Evolutionary conservation across 2,329 filamentous ascomycete genomes (phyloP).

Genomic region (Aspergillus awamori): DNA sequence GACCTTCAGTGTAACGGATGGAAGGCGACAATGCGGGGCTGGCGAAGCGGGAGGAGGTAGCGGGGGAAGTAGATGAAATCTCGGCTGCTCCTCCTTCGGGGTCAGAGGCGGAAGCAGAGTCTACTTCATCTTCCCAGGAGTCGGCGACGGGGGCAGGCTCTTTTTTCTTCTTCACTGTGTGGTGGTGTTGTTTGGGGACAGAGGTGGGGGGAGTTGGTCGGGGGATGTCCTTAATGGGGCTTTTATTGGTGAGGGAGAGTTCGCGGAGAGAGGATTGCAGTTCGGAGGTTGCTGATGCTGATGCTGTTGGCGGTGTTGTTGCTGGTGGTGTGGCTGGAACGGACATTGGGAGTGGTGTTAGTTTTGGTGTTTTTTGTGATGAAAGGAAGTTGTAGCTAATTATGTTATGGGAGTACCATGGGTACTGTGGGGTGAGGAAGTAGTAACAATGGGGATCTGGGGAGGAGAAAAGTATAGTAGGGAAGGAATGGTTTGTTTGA

Average conservation of each 20-base stretch:
- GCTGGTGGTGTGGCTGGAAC: constrained; percentile 8
- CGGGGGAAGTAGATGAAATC: neutral
- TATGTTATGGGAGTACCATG: neutral
- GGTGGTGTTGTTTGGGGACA: constrained; percentile 6
- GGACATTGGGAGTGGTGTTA: constrained; percentile 23
- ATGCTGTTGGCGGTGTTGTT: neutral
- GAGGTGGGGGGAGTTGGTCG: constrained; percentile 23
- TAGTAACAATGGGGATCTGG: neutral
- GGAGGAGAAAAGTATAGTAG: neutral
- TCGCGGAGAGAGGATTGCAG: constrained; percentile 37
- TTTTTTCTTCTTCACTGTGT: constrained; percentile 28
- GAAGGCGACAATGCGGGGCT: constrained; percentile 1
- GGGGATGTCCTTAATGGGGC: constrained; percentile 31
- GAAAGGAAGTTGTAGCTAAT: neutral
- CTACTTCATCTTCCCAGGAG: constrained; percentile 76
- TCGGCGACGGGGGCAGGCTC: constrained; percentile 61
- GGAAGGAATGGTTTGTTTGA: no score
- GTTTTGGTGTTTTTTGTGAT: neutral
- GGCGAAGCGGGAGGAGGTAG: neutral
- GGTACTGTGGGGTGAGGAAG: neutral
- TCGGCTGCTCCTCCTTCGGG: constrained; percentile 4
- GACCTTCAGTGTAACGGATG: constrained; percentile 33
- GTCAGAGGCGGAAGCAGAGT: constrained; percentile 41
- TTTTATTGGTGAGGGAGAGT: constrained; percentile 35
- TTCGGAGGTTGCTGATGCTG: constrained; percentile 24